Base-by-base conservation (phyloP, 768 basidiomycete species). In the Russula virescens region DNA sequence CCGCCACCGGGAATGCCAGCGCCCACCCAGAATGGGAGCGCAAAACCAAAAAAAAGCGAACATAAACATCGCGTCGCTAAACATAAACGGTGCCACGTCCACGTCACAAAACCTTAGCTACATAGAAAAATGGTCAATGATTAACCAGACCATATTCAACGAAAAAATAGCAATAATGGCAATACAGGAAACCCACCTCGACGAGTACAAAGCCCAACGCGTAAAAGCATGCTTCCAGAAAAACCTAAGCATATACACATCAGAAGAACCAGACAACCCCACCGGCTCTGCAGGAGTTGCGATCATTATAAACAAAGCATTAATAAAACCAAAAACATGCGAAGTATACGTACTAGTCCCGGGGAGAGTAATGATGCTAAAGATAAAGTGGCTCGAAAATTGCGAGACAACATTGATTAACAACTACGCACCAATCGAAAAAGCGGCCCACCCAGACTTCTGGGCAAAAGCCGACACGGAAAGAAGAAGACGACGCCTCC, bases 141-240 rank as follows among this genome's bases (percentile, higher is more conserved):
- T 31, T 8, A 31, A 31, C 31, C 31, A 31, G 5, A 38, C 55
- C 2, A 34, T 57, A 7, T 18, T 18, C 3, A 23, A 13, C 14
- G 11, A 9, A 11, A 53, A 40, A 18, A 53, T 40, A 2, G 52
- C 35, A 1, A 40, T 53, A 5, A 21, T 60, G 0, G 52, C 52
- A 0, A 10, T 54, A 14, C 59, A 60, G 6, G 59, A 60, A 28
- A 60, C 52, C 0, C 59, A 60, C 34, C 34, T 60, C 38, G 13
- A 5, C 5, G 38, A 14, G 2, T 5, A 11, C 13, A 38, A 8
- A 31, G 31, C 8, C 31, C 31, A 31, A 4, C 31, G 8, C 31
- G 5, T n/a, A n/a, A n/a, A n/a, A n/a, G 8, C 31, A 8, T 31
- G 31, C 31, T 31, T 31, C 4, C 2, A 11, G 0, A 51, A 31